Evolutionary conservation across 306 rosid genomes (phyloP).

Genomic region (Corylus heterophylla): DNA sequence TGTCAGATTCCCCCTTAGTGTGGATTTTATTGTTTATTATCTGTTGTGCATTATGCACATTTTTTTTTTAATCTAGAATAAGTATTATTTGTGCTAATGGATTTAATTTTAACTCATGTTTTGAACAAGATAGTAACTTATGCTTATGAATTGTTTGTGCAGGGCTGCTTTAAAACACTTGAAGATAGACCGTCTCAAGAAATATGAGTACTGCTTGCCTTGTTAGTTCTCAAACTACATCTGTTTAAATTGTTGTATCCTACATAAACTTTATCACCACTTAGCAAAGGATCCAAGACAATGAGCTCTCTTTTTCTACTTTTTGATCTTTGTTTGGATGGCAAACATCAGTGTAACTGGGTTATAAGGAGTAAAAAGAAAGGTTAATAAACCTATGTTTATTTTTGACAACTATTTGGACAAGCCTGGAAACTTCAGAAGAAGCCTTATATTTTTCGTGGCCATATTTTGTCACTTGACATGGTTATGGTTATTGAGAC

Average conservation of each 20-base stretch:
- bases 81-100: neutral
- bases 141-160: conserved; percentile 21
- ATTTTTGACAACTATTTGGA: neutral
- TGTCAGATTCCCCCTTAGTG: neutral
- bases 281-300: neutral
- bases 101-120: neutral
- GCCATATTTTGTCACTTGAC: neutral
- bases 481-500: conserved; percentile 5
- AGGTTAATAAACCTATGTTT: neutral
- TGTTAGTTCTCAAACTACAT: conserved; percentile 51
- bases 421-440: conserved; percentile 1
- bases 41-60: neutral
- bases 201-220: conserved; percentile 85
- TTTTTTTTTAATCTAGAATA: neutral
- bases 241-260: conserved; percentile 2
- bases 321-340: neutral
- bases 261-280: neutral
- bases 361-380: neutral
- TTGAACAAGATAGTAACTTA: conserved; percentile 15
- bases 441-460: conserved; percentile 4
- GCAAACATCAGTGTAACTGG: neutral
- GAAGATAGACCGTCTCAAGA: conserved; percentile 81
- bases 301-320: neutral
- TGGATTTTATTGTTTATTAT: neutral
- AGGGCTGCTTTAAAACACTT: conserved; percentile 86